Evolutionary conservation across 257 asterid species (phyloP).

Genomic region (Rubia yunnanensis): DNA sequence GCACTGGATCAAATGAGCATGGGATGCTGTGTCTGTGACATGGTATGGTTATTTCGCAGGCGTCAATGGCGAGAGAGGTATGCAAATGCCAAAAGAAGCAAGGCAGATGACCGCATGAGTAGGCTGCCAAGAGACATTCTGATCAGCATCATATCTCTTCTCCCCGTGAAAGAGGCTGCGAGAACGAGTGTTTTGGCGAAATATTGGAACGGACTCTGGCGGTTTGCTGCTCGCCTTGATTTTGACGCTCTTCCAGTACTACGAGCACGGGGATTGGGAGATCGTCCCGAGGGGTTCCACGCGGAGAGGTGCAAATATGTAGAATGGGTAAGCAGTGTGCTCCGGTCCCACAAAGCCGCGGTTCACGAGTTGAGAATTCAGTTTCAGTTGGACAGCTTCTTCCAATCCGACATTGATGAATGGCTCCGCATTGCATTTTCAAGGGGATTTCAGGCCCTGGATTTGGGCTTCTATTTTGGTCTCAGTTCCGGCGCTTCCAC

Average conservation of each 20-base stretch:
- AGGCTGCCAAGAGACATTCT: not conserved
- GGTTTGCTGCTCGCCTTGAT: not conserved
- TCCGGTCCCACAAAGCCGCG: not conserved
- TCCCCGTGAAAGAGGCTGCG: not conserved
- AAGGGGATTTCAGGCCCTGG: not conserved
- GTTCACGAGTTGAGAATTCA: not conserved
- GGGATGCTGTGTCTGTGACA: too few species aligned
- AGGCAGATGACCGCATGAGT: not conserved
- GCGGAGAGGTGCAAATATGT: not conserved
- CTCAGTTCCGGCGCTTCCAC: too few species aligned
- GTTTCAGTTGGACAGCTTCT: not conserved
- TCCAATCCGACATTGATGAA: not conserved
- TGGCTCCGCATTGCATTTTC: not conserved
- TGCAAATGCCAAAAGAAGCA: not conserved
- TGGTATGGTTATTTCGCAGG: not conserved
- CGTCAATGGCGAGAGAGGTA: too few species aligned
- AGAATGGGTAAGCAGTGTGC: not conserved
- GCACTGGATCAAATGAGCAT: too few species aligned
- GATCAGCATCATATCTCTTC: not conserved
- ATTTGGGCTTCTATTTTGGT: too few species aligned
- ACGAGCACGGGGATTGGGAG: not conserved
- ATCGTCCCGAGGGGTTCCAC: not conserved
- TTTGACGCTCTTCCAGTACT: not conserved
- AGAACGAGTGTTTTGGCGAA: not conserved
- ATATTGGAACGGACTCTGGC: not conserved